Evolutionary conservation across 208 protist genomes (phyloP).

Genomic region (Trichomonas vaginalis): DNA sequence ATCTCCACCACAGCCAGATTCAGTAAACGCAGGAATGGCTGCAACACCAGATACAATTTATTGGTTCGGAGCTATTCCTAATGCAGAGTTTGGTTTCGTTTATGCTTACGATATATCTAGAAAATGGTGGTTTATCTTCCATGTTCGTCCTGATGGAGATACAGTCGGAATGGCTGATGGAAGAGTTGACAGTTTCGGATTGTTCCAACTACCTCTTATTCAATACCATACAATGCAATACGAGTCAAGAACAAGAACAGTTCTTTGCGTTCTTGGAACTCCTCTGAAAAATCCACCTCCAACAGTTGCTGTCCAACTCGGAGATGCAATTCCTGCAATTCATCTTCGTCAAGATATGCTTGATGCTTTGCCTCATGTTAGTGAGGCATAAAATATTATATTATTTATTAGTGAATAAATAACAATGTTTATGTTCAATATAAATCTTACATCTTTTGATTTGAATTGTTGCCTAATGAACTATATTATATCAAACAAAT

Average conservation of each 20-base stretch:
- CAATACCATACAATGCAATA: background rate
- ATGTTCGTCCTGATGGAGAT: background rate
- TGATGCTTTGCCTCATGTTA: background rate
- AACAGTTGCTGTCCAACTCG: background rate
- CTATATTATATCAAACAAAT: too few species aligned
- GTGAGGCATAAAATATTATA: background rate
- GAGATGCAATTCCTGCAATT: background rate
- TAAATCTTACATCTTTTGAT: too few species aligned
- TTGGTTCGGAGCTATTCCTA: background rate
- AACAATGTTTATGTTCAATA: too few species aligned
- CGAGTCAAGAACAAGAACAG: background rate
- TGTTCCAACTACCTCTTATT: background rate
- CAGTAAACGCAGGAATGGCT: background rate
- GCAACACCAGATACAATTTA: background rate
- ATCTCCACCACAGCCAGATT: background rate
- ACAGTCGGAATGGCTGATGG: background rate
- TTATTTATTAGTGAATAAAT: too few species aligned
- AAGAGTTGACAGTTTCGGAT: background rate
- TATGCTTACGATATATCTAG: background rate
- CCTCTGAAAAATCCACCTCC: background rate
- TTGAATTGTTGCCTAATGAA: too few species aligned
- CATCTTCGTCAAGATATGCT: background rate
- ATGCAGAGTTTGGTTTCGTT: background rate
- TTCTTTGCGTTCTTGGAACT: background rate
- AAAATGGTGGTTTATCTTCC: background rate